Percentiles rank a stretch among this genome's conserved stretches.
phyloP scores from a whole-genome alignment of 108 stramenopile genomes.

The Ochromonas danica region DNA sequence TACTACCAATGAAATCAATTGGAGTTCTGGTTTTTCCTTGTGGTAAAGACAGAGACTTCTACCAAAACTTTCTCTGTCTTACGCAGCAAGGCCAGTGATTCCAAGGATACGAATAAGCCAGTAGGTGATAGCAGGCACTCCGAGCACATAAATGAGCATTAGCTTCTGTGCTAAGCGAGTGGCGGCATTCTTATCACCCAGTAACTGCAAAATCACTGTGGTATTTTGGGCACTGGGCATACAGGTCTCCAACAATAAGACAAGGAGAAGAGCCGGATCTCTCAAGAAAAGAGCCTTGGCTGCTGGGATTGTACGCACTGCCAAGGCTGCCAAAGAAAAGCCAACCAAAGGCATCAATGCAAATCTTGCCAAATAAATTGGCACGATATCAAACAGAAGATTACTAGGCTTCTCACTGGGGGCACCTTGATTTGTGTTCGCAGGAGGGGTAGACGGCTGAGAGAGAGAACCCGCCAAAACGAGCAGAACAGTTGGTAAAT shows the following conservation, averaged over 20 bases:
- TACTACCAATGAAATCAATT: too few species aligned
- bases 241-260: slow-evolving; percentile 50
- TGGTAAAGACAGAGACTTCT: too few species aligned
- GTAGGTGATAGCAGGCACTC: slow-evolving; percentile 8
- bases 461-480: slow-evolving; percentile 49
- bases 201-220: slow-evolving; percentile 48
- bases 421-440: neutral
- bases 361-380: slow-evolving; percentile 48
- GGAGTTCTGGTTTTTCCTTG: too few species aligned
- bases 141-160: slow-evolving; percentile 15
- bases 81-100: neutral
- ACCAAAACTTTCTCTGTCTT: too few species aligned
- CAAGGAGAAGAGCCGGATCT: slow-evolving; percentile 46
- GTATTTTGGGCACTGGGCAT: slow-evolving; percentile 55
- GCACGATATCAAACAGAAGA: neutral
- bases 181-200: neutral
- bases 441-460: neutral
- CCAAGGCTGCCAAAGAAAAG: neutral
- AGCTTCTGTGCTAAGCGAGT: neutral
- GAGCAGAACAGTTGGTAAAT: slow-evolving; percentile 46
- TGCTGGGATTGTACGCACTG: neutral
- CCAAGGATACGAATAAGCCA: neutral
- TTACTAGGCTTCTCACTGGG: neutral
- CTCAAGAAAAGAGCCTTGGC: slow-evolving; percentile 28
- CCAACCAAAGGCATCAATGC: slow-evolving; percentile 44